A percentile compares a stretch with the other conserved stretches of the same genome.
These are phyloP conservation scores for Entomortierella lignicola DNA, from an alignment of 192 early-diverging fungal genomes.

Conservation along the genomic window DNA sequence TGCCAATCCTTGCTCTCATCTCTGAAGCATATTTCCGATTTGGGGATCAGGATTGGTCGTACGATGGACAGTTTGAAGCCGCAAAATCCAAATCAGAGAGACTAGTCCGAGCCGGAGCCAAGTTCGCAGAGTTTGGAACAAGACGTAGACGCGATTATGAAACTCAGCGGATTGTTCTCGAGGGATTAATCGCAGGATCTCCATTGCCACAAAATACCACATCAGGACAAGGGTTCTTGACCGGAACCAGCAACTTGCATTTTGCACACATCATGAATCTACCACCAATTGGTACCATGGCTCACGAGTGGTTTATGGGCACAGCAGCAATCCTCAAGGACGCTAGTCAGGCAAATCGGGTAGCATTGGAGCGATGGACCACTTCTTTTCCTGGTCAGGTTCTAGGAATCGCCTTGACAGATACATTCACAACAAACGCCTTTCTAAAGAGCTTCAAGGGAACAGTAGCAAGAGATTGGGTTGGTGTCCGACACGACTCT, in stretches of 20 bases:
- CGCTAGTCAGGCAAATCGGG: constrained; percentile 67
- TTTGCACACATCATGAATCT: constrained; percentile 67
- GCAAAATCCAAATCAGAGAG: constrained; percentile 61
- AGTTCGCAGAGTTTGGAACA: constrained; percentile 86
- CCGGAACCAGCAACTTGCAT: constrained; percentile 80
- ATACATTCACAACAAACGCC: constrained; percentile 74
- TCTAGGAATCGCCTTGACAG: constrained; percentile 76
- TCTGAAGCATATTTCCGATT: constrained; percentile 76
- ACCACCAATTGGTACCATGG: constrained; percentile 61
- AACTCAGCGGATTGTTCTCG: constrained; percentile 74
- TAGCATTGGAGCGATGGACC: constrained; percentile 71
- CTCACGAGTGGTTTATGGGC: constrained; percentile 85
- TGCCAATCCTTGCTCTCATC: constrained; percentile 74
- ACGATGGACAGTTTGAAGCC: constrained; percentile 67
- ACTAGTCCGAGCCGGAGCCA: constrained; percentile 67
- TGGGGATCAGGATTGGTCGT: constrained; percentile 77
- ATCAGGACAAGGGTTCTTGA: constrained; percentile 57
- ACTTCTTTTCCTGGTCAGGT: constrained; percentile 62
- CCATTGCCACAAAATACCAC: constrained; percentile 3
- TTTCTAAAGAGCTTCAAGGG: constrained; percentile 74
- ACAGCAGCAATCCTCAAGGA: constrained; percentile 71
- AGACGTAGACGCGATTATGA: constrained; percentile 73
- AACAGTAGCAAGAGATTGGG: constrained; percentile 60
- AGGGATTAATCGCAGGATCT: constrained; percentile 52
- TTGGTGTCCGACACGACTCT: constrained; percentile 79